Evolutionary conservation across 306 rosid genomes (phyloP), one percentile per base, ranked within the genome.

Genomic region (Prunus persica): DNA sequence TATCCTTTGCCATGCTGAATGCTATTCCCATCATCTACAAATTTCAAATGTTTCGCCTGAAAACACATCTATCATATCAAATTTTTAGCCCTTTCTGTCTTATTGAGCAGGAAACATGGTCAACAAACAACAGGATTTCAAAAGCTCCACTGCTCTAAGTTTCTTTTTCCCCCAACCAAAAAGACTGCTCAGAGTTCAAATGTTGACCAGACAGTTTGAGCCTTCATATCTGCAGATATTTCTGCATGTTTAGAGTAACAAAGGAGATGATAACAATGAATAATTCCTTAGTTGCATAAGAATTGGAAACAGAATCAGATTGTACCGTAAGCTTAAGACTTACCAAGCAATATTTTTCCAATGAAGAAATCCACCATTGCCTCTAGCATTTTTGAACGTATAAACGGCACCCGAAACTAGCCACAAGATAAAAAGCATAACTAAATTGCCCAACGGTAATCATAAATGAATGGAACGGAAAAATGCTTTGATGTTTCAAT

Each of bases 361-460:
- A 19, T 89, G 98, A 80, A 91, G 96, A 77, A 89, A 93, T 74
- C 95, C 98, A 58, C 98, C 98, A 73, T 93, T 91, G 83, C 96
- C 98, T 83, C 90, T 85, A 18, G 93, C 79, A 76, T 93, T 93
- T 82, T 82, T 82, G 82, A 89, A 89, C 87, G 81, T 83, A 63
- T 93, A 93, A 24, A 89, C 87, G 8, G 95, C 82, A 82, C 96
- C 98, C 11, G 88, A 79, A 81, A 87, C 96, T 91, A 76, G 79
- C 80, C 74, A 81, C 57, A 76, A 46, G 76, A 66, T 16, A 66
- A 22, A 63, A 4, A 14, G 34, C 34, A 57, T 74, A 51, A 74
- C 58, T 27, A 65, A 20, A 55, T 15, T 38, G 68, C n/a, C 67
- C 61, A 65, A 75, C 6, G 38, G 4, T 43, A 3, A 67, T 10